Evolutionary conservation across 2,329 filamentous ascomycete genomes (phyloP).

Genomic region (Fusarium udum): DNA sequence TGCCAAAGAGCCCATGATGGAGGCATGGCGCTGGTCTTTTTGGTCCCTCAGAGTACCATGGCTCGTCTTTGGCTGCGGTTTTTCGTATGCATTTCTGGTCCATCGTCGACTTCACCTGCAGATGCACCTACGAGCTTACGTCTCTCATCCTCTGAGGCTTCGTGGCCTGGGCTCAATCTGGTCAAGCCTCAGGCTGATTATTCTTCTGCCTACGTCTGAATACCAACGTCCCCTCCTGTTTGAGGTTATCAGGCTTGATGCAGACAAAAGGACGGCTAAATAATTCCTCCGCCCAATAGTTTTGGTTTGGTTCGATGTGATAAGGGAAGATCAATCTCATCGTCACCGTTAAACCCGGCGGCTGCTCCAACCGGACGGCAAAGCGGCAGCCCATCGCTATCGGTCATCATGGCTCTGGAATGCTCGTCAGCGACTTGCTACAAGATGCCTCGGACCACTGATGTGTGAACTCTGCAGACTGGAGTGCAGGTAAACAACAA

Average conservation of each 20-base stretch:
- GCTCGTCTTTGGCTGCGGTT: constrained; percentile 20
- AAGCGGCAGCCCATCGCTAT: constrained; percentile 17
- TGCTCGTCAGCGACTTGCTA: constrained; percentile 9
- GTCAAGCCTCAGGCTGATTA: constrained; percentile 40
- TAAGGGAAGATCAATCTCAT: constrained; percentile 11
- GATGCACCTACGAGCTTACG: constrained; percentile 38
- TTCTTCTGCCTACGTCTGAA: constrained; percentile 24
- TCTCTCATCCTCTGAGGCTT: constrained; percentile 30
- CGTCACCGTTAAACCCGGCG: constrained; percentile 1
- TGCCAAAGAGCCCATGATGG: constrained; percentile 34
- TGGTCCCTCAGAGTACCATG: constrained; percentile 5
- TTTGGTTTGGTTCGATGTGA: background rate
- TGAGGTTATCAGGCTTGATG: constrained; percentile 23
- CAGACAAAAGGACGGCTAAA: constrained; percentile 23
- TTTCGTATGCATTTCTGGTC: constrained; percentile 23
- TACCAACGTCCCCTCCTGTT: constrained; percentile 23
- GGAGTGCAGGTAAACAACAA: constrained; percentile 17
- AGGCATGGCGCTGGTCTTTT: constrained; percentile 13
- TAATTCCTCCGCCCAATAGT: constrained; percentile 27
- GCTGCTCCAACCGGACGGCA: constrained; percentile 21
- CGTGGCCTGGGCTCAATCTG: constrained; percentile 42
- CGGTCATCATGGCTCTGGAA: constrained; percentile 18
- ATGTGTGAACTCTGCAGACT: background rate
- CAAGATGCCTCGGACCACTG: background rate
- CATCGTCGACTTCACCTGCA: constrained; percentile 27